Evolutionary conservation across 176 grass and related monocot genomes (phyloP), one percentile per base, ranked within the genome.

Genomic region (Cymbopogon citratus): DNA sequence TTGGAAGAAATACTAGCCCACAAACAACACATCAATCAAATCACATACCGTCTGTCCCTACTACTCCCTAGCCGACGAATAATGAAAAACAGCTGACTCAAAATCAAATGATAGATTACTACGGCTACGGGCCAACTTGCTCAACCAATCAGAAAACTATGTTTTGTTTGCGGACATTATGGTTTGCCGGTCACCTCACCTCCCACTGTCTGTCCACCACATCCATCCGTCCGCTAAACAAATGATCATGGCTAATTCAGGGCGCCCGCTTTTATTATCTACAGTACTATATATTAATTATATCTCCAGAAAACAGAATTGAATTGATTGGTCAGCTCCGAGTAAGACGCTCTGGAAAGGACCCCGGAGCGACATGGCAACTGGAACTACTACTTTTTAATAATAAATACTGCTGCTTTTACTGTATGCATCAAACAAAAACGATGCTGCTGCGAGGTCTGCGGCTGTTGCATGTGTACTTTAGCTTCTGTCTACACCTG

Each of bases 121-220:
- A 48, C 14, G 3, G 12, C 44, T 46, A 15, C 46, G 46, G 46
- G 23, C 68, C 57, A 80, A 80, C 68, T 80, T 74, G 41, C 61
- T 34, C 77, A 38, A 73, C 60, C 61, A 81, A 81, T 68, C 63
- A 27, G 61, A 75, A 80, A 74, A 59, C 56, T 51, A 71, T 57
- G 18, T 12, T 34, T 67, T 67, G 34, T 78, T 46, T 74, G 59
- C 57, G 44, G 34, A 63, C 41, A 16, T 24, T 80, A 40, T 66
- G 45, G 77, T 66, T 86, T 43, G 69, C 69, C 24, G 59, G 69
- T 45, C 84, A 74, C 34, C 52, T 57, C 69, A 29, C 43, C 41
- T 46, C 44, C 45, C 45, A 48, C 12, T 45, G 43, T 45, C 43
- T 8, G 1, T 9, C 6, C 38, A 39, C 35, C 40, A 13, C 2